phyloP scores from a whole-genome alignment of 257 asterid genomes.

The Solanum neorickii region DNA sequence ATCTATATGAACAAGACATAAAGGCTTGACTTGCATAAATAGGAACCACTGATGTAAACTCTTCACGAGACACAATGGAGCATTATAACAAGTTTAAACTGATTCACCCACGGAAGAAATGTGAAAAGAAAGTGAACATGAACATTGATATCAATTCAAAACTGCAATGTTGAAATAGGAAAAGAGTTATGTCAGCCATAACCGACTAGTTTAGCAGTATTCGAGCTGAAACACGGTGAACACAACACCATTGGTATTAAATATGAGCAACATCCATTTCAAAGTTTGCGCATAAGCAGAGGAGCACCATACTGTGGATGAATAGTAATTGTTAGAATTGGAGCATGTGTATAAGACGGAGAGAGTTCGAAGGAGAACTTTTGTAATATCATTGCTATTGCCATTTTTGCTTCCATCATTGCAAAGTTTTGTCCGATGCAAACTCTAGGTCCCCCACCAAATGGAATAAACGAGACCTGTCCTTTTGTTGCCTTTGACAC shows the following conservation, averaged over 20 bases:
- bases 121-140: not conserved
- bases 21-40: not conserved
- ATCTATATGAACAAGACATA: too few relatives aligned
- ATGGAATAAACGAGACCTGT: slow-evolving; percentile 14
- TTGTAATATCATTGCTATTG: slow-evolving; percentile 23
- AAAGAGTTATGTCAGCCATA: too few relatives aligned
- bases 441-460: slow-evolving; percentile 26
- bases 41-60: not conserved
- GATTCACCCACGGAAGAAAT: not conserved
- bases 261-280: not conserved
- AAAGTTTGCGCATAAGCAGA: slow-evolving; percentile 11
- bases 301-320: slow-evolving; percentile 31
- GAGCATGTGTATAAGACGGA: slow-evolving; percentile 25
- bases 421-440: slow-evolving; percentile 27
- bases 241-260: not conserved
- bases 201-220: not conserved
- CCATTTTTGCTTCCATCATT: slow-evolving; percentile 20
- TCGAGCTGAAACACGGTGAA: not conserved
- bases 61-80: not conserved
- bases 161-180: not conserved
- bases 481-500: slow-evolving; percentile 16
- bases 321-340: not conserved
- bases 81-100: not conserved
- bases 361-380: slow-evolving; percentile 19
- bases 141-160: not conserved